A percentile compares a stretch with the other conserved stretches of the same genome.
Evolutionary conservation across 768 basidiomycete genomes (phyloP).

Genomic region (Terana coerulea): DNA sequence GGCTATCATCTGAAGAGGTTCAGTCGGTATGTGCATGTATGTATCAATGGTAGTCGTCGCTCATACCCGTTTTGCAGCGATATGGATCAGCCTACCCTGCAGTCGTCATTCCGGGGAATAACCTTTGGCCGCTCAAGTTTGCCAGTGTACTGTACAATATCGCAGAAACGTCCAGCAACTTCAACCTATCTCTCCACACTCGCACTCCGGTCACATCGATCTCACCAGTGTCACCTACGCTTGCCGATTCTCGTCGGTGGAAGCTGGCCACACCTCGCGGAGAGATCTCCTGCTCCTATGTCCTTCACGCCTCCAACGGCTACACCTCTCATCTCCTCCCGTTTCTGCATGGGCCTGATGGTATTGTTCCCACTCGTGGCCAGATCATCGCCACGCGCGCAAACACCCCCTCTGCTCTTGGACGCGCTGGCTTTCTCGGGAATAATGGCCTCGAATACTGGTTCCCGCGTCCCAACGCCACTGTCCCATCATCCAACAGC

Average conservation of each 20-base stretch:
- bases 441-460: slow-evolving; percentile 66
- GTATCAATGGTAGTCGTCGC: neutral
- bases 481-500: slow-evolving; percentile 26
- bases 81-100: slow-evolving; percentile 51
- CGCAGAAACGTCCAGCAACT: slow-evolving; percentile 29
- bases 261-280: slow-evolving; percentile 63
- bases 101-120: slow-evolving; percentile 49
- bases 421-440: slow-evolving; percentile 41
- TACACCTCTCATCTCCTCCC: slow-evolving; percentile 80
- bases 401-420: slow-evolving; percentile 25
- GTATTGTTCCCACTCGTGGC: slow-evolving; percentile 69
- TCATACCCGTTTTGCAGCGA: slow-evolving; percentile 18
- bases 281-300: slow-evolving; percentile 49
- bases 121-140: slow-evolving; percentile 79
- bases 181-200: slow-evolving; percentile 61
- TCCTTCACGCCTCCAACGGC: slow-evolving; percentile 86
- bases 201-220: slow-evolving; percentile 63
- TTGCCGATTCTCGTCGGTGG: slow-evolving; percentile 39
- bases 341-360: slow-evolving; percentile 46
- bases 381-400: slow-evolving; percentile 54
- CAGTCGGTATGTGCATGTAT: slow-evolving; percentile 33
- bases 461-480: slow-evolving; percentile 52
- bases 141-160: slow-evolving; percentile 60
- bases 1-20: slow-evolving; percentile 46
- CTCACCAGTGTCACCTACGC: slow-evolving; percentile 8